Base-by-base conservation (phyloP, 441 rosid species). In the Gossypium lobatum region DNA sequence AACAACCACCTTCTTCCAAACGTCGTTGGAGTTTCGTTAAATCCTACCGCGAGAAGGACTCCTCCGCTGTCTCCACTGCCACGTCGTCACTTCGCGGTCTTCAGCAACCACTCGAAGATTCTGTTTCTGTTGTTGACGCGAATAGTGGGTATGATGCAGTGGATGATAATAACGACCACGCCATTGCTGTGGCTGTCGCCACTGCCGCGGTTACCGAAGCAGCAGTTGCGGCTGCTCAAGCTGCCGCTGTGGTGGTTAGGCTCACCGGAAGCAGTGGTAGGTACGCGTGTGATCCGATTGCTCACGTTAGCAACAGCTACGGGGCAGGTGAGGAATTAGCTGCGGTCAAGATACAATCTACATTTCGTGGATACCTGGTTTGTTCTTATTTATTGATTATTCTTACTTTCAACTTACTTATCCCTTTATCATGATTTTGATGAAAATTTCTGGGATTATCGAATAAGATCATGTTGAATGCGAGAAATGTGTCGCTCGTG, bases 311-410 rank as follows among this genome's bases (percentile, higher is more conserved):
- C 46, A 73, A 80, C 53, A 31, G 76, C 25, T 28, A 58, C 64
- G 83, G 73, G 54, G 20, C 71, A 73, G 78, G 73, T 8, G 85
- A 82, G 31, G 86, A 76, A 21, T 67, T 80, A 13, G 97, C 99
- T 20, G 96, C 92, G 34, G 79, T 95, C 74, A 87, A 77, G 85
- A 90, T 95, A 60, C 99, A 95, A 71, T 83, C 99, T 2, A 87
- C 85, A 13, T 95, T 93, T 75, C 96, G 98, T 50, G 98, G 98
- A 5, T 93, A 90, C 73, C 82, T 95, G 90, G 99, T 95, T 61
- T 71, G 84, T 80, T 28, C 21, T 57, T 4, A 58, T 50, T 18
- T 9, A 57, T 58, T 4, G 28, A 58, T 10, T 60, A 55, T 18
- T 52, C 6, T 6, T 26, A 46, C 42, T 42, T 42, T 11, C 10